Evolutionary conservation across 495 filamentous ascomycete species (phyloP).

Genomic region (Hypoxylon trugodes): DNA sequence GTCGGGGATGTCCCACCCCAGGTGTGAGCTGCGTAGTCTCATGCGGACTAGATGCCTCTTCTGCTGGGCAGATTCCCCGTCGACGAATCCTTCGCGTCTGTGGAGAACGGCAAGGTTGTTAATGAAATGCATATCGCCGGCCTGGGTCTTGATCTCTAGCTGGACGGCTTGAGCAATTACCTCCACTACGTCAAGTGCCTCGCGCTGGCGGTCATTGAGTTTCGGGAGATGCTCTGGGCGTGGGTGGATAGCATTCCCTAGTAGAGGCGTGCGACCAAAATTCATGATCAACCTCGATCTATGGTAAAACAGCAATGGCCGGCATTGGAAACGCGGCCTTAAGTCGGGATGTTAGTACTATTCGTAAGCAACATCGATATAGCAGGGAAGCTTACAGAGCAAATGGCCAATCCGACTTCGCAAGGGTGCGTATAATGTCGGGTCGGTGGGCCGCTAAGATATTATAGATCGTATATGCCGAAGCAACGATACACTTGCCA

Average conservation of each 20-base stretch:
- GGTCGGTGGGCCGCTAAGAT: slow-evolving; percentile 67
- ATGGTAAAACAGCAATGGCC: slow-evolving; percentile 66
- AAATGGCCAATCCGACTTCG: slow-evolving; percentile 68
- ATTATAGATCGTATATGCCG: slow-evolving; percentile 69
- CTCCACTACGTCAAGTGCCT: slow-evolving; percentile 71
- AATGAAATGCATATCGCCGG: slow-evolving; percentile 77
- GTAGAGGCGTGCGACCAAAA: slow-evolving; percentile 66
- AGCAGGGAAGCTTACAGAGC: slow-evolving; percentile 61
- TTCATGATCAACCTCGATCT: slow-evolving; percentile 64
- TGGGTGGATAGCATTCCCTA: slow-evolving; percentile 64
- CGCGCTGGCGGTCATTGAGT: slow-evolving; percentile 64
- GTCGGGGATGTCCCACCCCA: slow-evolving; percentile 56
- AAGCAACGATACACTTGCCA: slow-evolving; percentile 69
- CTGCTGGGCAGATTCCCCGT: slow-evolving; percentile 51
- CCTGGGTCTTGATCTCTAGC: slow-evolving; percentile 60
- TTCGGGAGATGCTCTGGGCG: slow-evolving; percentile 62
- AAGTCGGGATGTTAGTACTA: slow-evolving; percentile 14
- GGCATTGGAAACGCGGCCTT: slow-evolving; percentile 61
- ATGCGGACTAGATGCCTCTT: slow-evolving; percentile 62
- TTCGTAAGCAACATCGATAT: neutral
- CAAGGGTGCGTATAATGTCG: slow-evolving; percentile 67
- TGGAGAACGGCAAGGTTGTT: slow-evolving; percentile 79
- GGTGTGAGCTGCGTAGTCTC: slow-evolving; percentile 56
- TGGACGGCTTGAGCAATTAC: slow-evolving; percentile 64
- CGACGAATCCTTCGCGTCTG: slow-evolving; percentile 67